These are phyloP conservation scores for Cucurbita argyrosperma DNA, from an alignment of 306 rosid genomes.

Conservation along the genomic window DNA sequence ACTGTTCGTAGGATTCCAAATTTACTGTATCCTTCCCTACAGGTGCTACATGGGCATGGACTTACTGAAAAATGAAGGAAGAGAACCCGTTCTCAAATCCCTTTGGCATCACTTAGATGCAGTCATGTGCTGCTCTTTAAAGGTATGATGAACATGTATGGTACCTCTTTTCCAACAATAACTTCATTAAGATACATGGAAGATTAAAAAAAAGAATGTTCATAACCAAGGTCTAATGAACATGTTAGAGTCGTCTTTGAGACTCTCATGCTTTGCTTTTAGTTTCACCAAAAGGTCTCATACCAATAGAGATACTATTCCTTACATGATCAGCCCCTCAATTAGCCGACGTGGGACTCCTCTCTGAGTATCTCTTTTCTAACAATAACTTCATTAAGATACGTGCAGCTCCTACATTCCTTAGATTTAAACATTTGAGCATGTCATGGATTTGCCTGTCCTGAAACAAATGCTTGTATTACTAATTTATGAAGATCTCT, in stretches of 20 bases:
- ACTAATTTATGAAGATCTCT: no score
- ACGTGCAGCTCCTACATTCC: not conserved
- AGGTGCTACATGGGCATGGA: constrained; percentile 88
- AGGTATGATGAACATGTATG: constrained; percentile 25
- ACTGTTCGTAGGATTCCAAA: constrained; percentile 18
- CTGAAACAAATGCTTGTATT: no score
- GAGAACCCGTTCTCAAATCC: constrained; percentile 68
- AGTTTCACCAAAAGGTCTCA: not conserved
- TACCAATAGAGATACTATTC: no score
- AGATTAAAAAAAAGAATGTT: not conserved
- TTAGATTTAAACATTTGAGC: not conserved
- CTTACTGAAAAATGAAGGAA: constrained; percentile 65
- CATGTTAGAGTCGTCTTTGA: no score
- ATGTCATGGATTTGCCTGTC: no score
- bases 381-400: not conserved
- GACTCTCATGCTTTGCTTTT: not conserved
- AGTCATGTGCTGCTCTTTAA: constrained; percentile 73
- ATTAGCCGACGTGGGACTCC: no score
- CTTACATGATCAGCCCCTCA: no score
- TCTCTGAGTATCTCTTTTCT: not conserved
- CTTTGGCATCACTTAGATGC: constrained; percentile 97
- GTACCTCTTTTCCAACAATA: not conserved
- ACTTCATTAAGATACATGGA: not conserved
- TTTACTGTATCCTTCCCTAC: not conserved
- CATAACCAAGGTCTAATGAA: not conserved